Conservation (phyloP, 2,329 filamentous ascomycete species). For the Coniochaeta pulveracea region DNA sequence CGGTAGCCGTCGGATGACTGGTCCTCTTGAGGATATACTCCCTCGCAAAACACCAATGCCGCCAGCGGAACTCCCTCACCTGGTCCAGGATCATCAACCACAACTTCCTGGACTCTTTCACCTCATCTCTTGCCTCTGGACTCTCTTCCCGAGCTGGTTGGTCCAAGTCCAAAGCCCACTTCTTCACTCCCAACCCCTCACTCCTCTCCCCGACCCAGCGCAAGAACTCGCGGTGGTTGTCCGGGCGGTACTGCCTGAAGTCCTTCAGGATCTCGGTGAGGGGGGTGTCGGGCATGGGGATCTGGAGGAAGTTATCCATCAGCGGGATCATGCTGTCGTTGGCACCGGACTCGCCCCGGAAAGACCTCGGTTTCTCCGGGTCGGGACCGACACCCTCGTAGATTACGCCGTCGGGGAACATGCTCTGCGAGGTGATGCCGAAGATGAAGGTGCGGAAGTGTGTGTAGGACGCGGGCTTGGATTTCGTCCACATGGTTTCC, state of each 20-base stretch:
- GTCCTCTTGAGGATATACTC: slow-evolving; percentile 78
- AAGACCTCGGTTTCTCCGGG: slow-evolving; percentile 55
- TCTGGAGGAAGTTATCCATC: slow-evolving; percentile 75
- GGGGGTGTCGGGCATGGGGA: slow-evolving; percentile 80
- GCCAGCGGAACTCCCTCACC: slow-evolving; percentile 71
- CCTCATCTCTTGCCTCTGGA: slow-evolving; percentile 22
- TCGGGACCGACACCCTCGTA: slow-evolving; percentile 71
- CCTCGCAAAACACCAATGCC: slow-evolving; percentile 76
- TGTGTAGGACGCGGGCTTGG: slow-evolving; percentile 72
- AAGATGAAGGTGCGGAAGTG: slow-evolving; percentile 96
- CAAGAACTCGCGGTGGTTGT: slow-evolving; percentile 80
- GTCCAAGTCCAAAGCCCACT: slow-evolving; percentile 38
- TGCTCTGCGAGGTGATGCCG: slow-evolving; percentile 82
- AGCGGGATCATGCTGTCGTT: slow-evolving; percentile 93
- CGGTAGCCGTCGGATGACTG: slow-evolving; percentile 65
- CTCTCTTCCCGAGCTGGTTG: slow-evolving; percentile 17
- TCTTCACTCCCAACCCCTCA: slow-evolving; percentile 38
- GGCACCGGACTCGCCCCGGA: slow-evolving; percentile 86
- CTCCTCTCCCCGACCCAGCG: slow-evolving; percentile 50
- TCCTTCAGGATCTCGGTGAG: slow-evolving; percentile 80
- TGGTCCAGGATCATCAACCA: slow-evolving; percentile 60
- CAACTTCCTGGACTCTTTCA: slow-evolving; percentile 44
- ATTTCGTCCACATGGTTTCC: slow-evolving; percentile 89
- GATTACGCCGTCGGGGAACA: slow-evolving; percentile 87
- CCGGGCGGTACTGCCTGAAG: slow-evolving; percentile 81